Conservation (phyloP, 1,284 basidiomycete genomes). For the Sparassis latifolia region DNA sequence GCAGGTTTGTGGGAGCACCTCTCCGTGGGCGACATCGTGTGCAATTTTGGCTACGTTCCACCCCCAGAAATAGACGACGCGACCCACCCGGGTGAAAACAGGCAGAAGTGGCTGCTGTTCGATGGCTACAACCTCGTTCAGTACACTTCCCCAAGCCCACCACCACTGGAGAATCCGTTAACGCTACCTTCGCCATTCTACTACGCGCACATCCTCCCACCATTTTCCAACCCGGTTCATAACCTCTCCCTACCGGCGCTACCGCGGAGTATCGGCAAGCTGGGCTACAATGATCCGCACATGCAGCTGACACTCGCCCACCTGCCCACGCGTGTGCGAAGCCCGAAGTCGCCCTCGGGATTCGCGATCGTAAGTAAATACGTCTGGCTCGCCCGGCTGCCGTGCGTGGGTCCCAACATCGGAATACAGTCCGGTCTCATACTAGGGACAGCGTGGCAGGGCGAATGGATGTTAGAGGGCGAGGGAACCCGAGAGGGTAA, state of each 20-base stretch:
- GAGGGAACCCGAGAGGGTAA: conserved; percentile 68
- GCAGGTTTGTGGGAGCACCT: conserved; percentile 65
- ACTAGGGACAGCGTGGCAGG: conserved; percentile 62
- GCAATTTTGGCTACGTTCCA: conserved; percentile 68
- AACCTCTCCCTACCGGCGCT: conserved; percentile 35
- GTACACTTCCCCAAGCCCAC: conserved; percentile 43
- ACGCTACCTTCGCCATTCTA: conserved; percentile 67
- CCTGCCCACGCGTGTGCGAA: conserved; percentile 39
- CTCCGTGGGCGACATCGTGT: conserved; percentile 67
- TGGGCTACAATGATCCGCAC: conserved; percentile 5
- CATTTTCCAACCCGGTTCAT: conserved; percentile 42
- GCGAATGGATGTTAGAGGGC: conserved; percentile 70
- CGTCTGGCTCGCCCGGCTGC: conserved; percentile 54
- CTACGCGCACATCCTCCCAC: conserved; percentile 58
- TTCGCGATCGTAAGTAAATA: conserved; percentile 49
- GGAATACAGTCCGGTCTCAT: conserved; percentile 26
- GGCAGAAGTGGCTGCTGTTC: conserved; percentile 57
- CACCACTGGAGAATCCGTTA: conserved; percentile 49
- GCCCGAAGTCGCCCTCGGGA: conserved; percentile 52
- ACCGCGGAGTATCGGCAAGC: conserved; percentile 11
- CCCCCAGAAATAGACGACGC: conserved; percentile 22
- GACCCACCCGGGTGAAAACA: conserved; percentile 5
- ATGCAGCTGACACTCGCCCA: conserved; percentile 39
- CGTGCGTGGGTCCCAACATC: conserved; percentile 30
- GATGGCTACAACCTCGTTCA: conserved; percentile 53